Conservation (phyloP, 768 basidiomycete species). For the Pholiota microspora region DNA sequence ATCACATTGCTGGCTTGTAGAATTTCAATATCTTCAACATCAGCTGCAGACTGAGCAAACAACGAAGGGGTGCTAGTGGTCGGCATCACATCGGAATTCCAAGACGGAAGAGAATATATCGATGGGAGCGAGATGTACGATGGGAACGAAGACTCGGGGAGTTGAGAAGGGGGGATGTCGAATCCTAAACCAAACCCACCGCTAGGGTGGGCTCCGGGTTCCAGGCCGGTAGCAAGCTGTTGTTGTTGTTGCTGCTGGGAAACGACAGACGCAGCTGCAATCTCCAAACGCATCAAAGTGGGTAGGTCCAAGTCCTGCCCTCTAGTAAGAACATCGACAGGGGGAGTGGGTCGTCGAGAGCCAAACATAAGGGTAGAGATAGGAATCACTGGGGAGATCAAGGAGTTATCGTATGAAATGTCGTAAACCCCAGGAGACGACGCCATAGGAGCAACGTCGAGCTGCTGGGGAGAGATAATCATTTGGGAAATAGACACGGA, state of each 20-base stretch:
- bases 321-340: constrained; percentile 1
- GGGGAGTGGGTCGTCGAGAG: constrained; percentile 3
- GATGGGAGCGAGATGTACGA: constrained; percentile 1
- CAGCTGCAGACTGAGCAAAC: background rate
- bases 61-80: background rate
- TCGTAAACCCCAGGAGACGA: constrained; percentile 14
- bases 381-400: constrained; percentile 3
- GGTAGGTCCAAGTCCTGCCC: constrained; percentile 15
- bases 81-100: background rate
- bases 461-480: constrained; percentile 10
- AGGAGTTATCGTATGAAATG: constrained; percentile 1
- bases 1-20: background rate
- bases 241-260: background rate
- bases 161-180: background rate
- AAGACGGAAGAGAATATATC: background rate
- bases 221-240: background rate
- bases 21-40: background rate
- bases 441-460: background rate
- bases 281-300: constrained; percentile 15
- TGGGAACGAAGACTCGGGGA: background rate
- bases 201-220: background rate
- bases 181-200: background rate
- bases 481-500: constrained; percentile 10
- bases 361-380: constrained; percentile 12
- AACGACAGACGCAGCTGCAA: constrained; percentile 6